These are phyloP conservation scores for Leucocoprinus sp. DNA, from an alignment of 768 basidiomycete genomes.

Conservation along the genomic window DNA sequence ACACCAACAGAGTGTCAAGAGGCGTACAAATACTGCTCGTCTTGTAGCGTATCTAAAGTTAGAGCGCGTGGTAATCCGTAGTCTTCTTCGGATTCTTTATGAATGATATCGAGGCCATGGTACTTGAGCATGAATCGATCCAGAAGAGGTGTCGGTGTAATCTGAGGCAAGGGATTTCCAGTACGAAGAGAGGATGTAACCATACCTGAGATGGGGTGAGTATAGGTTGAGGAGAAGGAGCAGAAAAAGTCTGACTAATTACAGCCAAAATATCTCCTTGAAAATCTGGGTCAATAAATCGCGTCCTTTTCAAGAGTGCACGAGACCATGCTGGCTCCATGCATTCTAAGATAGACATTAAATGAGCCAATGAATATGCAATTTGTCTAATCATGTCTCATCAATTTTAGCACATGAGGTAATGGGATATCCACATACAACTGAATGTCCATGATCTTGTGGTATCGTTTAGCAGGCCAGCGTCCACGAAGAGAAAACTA, in stretches of 20 bases:
- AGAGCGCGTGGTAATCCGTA: slow-evolving; percentile 65
- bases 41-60: slow-evolving; percentile 63
- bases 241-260: slow-evolving; percentile 42
- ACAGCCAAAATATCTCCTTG: slow-evolving; percentile 82
- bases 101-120: slow-evolving; percentile 59
- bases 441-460: slow-evolving; percentile 58
- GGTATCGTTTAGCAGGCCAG: slow-evolving; percentile 79
- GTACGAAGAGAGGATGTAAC: slow-evolving; percentile 69
- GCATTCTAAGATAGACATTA: slow-evolving; percentile 64
- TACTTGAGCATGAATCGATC: slow-evolving; percentile 39
- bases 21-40: slow-evolving; percentile 73
- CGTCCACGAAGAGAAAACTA: slow-evolving; percentile 70
- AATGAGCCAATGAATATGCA: slow-evolving; percentile 58
- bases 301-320: slow-evolving; percentile 67
- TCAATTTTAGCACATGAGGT: neutral
- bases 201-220: slow-evolving; percentile 44
- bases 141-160: slow-evolving; percentile 68
- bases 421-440: slow-evolving; percentile 32
- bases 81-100: slow-evolving; percentile 65
- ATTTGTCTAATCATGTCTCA: slow-evolving; percentile 50
- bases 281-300: slow-evolving; percentile 72
- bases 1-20: neutral
- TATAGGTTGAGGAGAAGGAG: neutral
- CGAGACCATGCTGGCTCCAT: slow-evolving; percentile 72
- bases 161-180: slow-evolving; percentile 72